phyloP scores from a whole-genome alignment of 768 basidiomycete species.

The Leucocoprinus sp. region DNA sequence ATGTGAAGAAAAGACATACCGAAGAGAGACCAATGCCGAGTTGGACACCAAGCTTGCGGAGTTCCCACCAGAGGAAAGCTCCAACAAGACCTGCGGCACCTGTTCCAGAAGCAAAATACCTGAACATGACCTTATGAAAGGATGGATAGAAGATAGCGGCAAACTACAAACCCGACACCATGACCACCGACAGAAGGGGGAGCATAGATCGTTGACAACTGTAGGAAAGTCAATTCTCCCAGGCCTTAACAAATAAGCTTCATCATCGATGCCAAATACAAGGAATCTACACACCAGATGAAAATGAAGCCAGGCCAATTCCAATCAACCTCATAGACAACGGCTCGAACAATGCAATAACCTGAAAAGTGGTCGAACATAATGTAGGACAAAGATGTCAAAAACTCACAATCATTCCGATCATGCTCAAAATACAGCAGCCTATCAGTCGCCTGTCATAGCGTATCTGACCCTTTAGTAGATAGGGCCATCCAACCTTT shows the following conservation, averaged over 20 bases:
- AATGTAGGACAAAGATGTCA: neutral
- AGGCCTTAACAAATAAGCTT: slow-evolving; percentile 45
- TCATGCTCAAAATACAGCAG: slow-evolving; percentile 67
- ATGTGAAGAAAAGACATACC: slow-evolving; percentile 33
- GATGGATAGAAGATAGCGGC: neutral
- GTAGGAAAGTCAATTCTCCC: slow-evolving; percentile 91
- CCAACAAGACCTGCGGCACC: slow-evolving; percentile 92
- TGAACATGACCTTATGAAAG: too few relatives aligned
- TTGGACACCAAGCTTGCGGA: slow-evolving; percentile 78
- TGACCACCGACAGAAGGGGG: slow-evolving; percentile 64
- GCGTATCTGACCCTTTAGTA: slow-evolving; percentile 78
- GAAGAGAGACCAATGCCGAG: slow-evolving; percentile 77
- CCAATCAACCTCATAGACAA: slow-evolving; percentile 69
- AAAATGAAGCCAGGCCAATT: slow-evolving; percentile 73
- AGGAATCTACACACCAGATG: slow-evolving; percentile 49
- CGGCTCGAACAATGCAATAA: slow-evolving; percentile 65
- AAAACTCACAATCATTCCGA: slow-evolving; percentile 78
- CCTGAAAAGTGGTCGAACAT: slow-evolving; percentile 29
- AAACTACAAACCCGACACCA: slow-evolving; percentile 61
- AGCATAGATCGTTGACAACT: slow-evolving; percentile 78
- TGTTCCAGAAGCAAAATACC: slow-evolving; percentile 91
- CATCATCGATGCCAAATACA: slow-evolving; percentile 7
- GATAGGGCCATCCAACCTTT: slow-evolving; percentile 88
- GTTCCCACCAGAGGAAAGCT: slow-evolving; percentile 91
- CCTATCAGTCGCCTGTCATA: slow-evolving; percentile 69